Conservation (phyloP, 306 rosid species). For the Inga oerstediana region DNA sequence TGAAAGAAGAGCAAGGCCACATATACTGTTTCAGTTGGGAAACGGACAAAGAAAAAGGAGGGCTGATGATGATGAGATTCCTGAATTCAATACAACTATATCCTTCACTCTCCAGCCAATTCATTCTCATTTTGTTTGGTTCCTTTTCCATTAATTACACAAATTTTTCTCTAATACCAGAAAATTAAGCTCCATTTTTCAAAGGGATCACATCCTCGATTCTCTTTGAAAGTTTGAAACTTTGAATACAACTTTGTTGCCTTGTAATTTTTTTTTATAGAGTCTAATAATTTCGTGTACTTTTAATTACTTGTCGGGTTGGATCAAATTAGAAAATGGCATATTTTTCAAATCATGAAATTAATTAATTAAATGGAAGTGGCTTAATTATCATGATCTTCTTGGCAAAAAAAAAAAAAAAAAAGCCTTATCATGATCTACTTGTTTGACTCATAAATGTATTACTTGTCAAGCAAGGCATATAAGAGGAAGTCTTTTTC, state of each 20-base stretch:
- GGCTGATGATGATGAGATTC: constrained; percentile 51
- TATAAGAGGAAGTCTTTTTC: constrained; percentile 13
- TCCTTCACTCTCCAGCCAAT: constrained; percentile 6
- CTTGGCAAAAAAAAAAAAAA: background rate
- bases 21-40: constrained; percentile 56
- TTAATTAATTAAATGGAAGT: constrained; percentile 29
- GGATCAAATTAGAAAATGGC: background rate
- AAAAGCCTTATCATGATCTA: background rate
- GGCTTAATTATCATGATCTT: constrained; percentile 9
- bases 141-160: background rate
- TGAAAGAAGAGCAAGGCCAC: constrained; percentile 34
- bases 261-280: background rate
- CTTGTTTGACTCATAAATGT: background rate
- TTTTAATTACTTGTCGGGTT: background rate
- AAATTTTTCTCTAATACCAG: background rate
- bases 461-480: constrained; percentile 52
- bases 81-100: constrained; percentile 30
- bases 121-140: background rate
- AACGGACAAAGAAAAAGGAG: constrained; percentile 64
- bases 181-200: background rate
- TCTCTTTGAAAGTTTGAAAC: background rate
- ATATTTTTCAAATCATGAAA: background rate
- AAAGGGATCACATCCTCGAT: background rate
- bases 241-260: background rate
- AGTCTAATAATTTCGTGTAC: background rate